Evolutionary conservation across 805 yeast genomes (phyloP), one percentile per base, ranked within the genome.

Genomic region (Candida tammaniensis): DNA sequence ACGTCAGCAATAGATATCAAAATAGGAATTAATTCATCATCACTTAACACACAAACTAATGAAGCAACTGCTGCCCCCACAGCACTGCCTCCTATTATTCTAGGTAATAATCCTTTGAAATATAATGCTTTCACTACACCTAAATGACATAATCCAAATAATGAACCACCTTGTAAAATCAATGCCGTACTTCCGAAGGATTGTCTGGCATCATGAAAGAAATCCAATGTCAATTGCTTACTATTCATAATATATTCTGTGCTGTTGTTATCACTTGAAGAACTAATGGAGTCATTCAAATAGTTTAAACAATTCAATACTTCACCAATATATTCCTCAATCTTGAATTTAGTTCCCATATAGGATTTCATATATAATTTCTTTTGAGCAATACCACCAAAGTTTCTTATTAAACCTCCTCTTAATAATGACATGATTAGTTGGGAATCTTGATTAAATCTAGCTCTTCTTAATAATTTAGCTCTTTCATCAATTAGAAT

Each of bases 61-160:
- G 95, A 79, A 0, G 96, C 98, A 13, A 89, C 88, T 1, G 89
- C 82, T 0, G 98, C 94, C 1, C 98, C 98, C 40, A 87, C 84
- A 0, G 96, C 93, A 38, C 89, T 83, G 0, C 98, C 98, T 5
- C 91, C 85, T 15, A 91, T 78, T 2, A 93, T 84, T 26, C 83
- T 64, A 0, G 98, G 98, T 33, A 93, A 64, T 24, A 89, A 61
- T 1, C 84, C 82, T 43, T 82, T 79, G 44, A 74, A 72, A 40
- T 82, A 75, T n/a, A 93, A 65, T 0, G 93, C 91, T 43, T 83
- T 82, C 7, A 91, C 85, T 1, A 89, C 96, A 2, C 98, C 98
- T 22, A 93, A 54, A 57, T 93, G 98, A 49, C 95, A 89, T 42
- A 93, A 64, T 0, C 98, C 98, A 62, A 91, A 93, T 15, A 93